Evolutionary conservation across 164 flowering plant species (phyloP), one percentile per base, ranked within the genome.

Genomic region (Tinospora cordifolia): DNA sequence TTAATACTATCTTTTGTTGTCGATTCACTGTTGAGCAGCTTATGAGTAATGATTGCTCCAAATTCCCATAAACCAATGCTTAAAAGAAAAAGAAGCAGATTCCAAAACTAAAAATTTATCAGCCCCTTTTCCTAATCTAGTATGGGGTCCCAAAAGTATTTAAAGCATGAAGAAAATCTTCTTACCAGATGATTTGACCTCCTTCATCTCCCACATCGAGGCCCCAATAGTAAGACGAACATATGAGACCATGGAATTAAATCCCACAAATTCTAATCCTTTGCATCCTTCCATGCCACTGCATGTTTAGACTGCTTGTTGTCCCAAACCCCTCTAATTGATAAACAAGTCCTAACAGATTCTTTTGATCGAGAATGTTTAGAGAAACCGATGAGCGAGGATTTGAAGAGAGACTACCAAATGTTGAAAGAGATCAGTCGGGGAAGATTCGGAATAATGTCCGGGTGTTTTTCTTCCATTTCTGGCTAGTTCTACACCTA

Each of bases 1-100:
- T n/a, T n/a, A n/a, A n/a, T n/a, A n/a, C n/a, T n/a, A n/a, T n/a
- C n/a, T n/a, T n/a, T n/a, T n/a, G n/a, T n/a, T n/a, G n/a, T n/a
- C n/a, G n/a, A n/a, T n/a, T n/a, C n/a, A n/a, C n/a, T n/a, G n/a
- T 86, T 85, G 22, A 84, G 69, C 69, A 82, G 81, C 87, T 85
- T 89, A 71, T 60, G 77, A 12, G 88, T 84, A 83, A 93, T 91
- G 87, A 67, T 81, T 66, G 76, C 93, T 90, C 87, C 85, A 85
- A 85, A 80, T 67, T 57, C 79, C 74, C 83, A 81, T 77, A 30
- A 63, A 65, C 39, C 49, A 77, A 70, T 57, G 64, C 38, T 77
- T 41, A 76, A 44, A 68, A 77, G 69, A 70, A 76, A 63, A 30
- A 38, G 79, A 13, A 66, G 10, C 69, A 66, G 10, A 63, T 24